These are phyloP conservation scores for Phytophthora ohioensis DNA, from an alignment of 352 stramenopile species.

Conservation along the genomic window DNA sequence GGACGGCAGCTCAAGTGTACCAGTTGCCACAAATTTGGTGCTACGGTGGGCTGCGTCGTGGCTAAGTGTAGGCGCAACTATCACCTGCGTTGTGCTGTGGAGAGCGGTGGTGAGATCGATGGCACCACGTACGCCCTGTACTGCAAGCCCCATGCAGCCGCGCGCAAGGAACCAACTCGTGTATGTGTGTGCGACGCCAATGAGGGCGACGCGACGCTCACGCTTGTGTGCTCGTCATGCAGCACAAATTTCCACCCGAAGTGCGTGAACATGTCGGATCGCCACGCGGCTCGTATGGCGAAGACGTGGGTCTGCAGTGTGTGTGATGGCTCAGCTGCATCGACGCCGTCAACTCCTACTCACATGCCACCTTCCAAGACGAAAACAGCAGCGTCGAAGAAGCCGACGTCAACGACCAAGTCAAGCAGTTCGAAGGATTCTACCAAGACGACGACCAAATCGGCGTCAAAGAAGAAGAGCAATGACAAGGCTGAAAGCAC, in stretches of 20 bases:
- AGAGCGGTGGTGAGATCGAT: conserved; percentile 78
- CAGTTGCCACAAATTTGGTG: conserved; percentile 69
- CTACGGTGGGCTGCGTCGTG: conserved; percentile 82
- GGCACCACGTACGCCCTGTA: conserved; percentile 77
- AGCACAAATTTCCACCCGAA: conserved; percentile 78
- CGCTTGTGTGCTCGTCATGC: conserved; percentile 72
- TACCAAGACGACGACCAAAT: conserved; percentile 15
- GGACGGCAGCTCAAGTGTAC: conserved; percentile 82
- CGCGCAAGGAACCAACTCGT: conserved; percentile 47
- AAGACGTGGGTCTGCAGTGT: conserved; percentile 54
- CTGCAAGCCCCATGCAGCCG: conserved; percentile 70
- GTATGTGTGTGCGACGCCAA: conserved; percentile 57
- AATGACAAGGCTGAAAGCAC: conserved; percentile 24
- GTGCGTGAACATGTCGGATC: conserved; percentile 84
- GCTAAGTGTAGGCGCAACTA: conserved; percentile 83
- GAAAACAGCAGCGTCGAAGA: conserved; percentile 27
- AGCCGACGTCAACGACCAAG: conserved; percentile 16
- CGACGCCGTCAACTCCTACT: conserved; percentile 27
- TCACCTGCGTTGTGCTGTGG: conserved; percentile 80
- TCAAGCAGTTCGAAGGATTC: conserved; percentile 25
- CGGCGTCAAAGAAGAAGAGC: conserved; percentile 21
- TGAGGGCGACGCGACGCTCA: conserved; percentile 53
- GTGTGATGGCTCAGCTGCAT: conserved; percentile 37
- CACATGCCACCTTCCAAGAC: conserved; percentile 11
- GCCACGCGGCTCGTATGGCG: conserved; percentile 60